Base-by-base conservation (phyloP, 306 rosid genomes). In the Medicago truncatula region DNA sequence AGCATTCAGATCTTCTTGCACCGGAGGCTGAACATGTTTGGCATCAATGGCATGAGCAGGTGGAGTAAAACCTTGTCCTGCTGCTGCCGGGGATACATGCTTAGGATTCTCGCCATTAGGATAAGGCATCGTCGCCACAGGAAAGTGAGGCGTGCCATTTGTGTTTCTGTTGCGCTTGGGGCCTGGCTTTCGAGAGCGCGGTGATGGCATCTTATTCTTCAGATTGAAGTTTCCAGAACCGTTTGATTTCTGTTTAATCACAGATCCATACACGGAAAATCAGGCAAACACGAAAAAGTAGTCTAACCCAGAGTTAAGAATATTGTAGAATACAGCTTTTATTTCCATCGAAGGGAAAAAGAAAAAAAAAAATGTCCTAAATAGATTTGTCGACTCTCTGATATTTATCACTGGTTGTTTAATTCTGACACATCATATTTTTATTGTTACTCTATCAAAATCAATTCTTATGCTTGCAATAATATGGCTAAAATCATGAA, bases 81-180 rank as follows among this genome's bases (percentile, higher is more conserved):
- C 81, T 14, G 86, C 31, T 4, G 4, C 74, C 75, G 87, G 96
- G 62, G 87, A 67, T 60, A 86, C 84, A 71, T 95, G 84, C 81
- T 90, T 91, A 86, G 90, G 89, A 57, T 40, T 78, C 62, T 92
- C 97, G 71, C 82, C 88, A 73, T 76, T 78, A 5, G 95, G 88
- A 75, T 84, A 82, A 41, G 90, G 79, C 67, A 84, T 20, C 54
- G 18, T 20, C 46, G 90, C 88, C 23, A 83, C 87, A 58, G 95
- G 88, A 67, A 82, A 85, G 50, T 87, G 88, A 50, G 87, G 82
- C 39, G 86, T 85, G 70, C 85, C 89, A 75, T 79, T 73, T 39
- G 84, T 59, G 71, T 83, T 13, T 12, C 14, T 81, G 67, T 31
- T 7, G 11, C 87, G 92, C 88, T 85, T 92, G 52, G 88, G 70